Base-by-base conservation (phyloP, 208 protist species). In the Plasmodiophora brassicae region DNA sequence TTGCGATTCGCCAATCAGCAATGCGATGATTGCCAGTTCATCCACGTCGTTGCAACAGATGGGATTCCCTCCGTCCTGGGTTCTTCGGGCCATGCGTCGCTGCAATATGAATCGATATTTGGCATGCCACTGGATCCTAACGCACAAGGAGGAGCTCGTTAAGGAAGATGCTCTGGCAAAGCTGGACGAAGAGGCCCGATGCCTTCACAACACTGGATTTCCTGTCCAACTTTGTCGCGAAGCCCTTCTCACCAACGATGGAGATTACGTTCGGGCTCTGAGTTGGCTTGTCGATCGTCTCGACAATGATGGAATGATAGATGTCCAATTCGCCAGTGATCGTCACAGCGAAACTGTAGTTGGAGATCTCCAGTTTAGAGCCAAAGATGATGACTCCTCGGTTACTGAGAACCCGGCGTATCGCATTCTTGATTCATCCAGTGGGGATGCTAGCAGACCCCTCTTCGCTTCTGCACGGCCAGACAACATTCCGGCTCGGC, bases 381-480 rank as follows among this genome's bases (percentile, higher is more conserved):
- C 41, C 41, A 32, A n/a, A 38, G 65, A 78, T 32, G 65, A 78
- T 32, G 65, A 78, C 20, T 38, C n/a, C 14, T 14, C n/a, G 10
- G 41, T 78, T 78, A 8, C n/a, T 5, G 65, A 78, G n/a, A 78
- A 78, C n/a, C 65, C 65, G 14, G 65, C 65, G 5, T 78, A 78
- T 78, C 5, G 65, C 10, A 57, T 57, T 28, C 25, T 57, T 14
- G 50, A 14, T 28, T 57, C 50, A 28, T 78, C 14, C n/a, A 32
- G 10, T 32, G 65, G 41, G 20, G 65, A 8, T 36, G 5, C 10
- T 5, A 5, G 41, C n/a, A n/a, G n/a, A n/a, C n/a, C n/a, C n/a
- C n/a, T n/a, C n/a, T n/a, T n/a, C n/a, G n/a, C n/a, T n/a, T n/a
- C n/a, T n/a, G n/a, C n/a, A n/a, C n/a, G n/a, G n/a, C n/a, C n/a